Evolutionary conservation across 495 filamentous ascomycete genomes (phyloP), one percentile per base, ranked within the genome.

Genomic region (Neurospora discreta): DNA sequence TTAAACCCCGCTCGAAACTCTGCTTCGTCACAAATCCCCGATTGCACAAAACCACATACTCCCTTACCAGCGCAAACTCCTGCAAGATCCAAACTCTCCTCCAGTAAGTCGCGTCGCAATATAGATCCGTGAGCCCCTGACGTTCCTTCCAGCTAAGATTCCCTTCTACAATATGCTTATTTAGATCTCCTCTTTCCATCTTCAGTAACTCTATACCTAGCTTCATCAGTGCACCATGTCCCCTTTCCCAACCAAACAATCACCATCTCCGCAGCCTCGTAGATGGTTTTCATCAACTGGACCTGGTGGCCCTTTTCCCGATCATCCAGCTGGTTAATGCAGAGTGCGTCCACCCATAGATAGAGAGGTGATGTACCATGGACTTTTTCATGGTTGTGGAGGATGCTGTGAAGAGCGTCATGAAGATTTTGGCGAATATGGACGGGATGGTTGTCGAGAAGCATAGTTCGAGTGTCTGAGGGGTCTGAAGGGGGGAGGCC

Each of bases 171-270:
- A 38, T 0, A 16, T 8, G 26, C 18, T 4, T 2, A 3, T 3
- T 5, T 18, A 40, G 26, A 9, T 18, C 6, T 3, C 3, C 5
- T 1, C 1, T 13, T 41, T 40, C 33, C n/a, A 40, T 13, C 18
- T 13, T 10, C 0, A 69, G 11, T 6, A 40, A 0, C 2, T 6
- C 18, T 9, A 69, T 26, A n/a, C n/a, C n/a, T n/a, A 0, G n/a
- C 33, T 10, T 1, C 1, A n/a, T 38, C 33, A 7, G 16, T 69
- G 6, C 4, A 3, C 0, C 3, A 0, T 0, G 26, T 39, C 0
- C 68, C 68, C 68, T 16, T 20, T 0, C 68, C 68, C n/a, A 69
- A 18, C 36, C 10, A 69, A 6, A 69, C 6, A 5, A 39, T 15
- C 3, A 69, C 68, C 33, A 16, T 5, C 1, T 43, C n/a, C 0